Conservation (phyloP, 1,139 yeast genomes). For the Pneumocystis carinii region DNA sequence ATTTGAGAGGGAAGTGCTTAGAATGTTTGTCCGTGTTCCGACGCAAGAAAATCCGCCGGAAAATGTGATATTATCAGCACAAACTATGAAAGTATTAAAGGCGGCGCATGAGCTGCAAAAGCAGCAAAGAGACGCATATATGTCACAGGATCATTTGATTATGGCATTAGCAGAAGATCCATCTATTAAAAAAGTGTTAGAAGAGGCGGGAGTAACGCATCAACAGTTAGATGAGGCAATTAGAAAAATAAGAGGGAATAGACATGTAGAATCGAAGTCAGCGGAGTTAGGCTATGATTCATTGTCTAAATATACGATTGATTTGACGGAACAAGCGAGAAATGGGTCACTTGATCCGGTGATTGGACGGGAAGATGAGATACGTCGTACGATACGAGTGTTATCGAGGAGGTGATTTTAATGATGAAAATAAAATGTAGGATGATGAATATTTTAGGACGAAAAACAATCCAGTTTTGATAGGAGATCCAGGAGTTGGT, state of each 20-base stretch:
- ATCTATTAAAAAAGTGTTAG: slow-evolving; percentile 55
- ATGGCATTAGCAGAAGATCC: slow-evolving; percentile 72
- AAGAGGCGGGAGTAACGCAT: slow-evolving; percentile 52
- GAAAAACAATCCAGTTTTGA: slow-evolving; percentile 86
- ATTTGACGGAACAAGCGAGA: slow-evolving; percentile 82
- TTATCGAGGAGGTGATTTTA: slow-evolving; percentile 55
- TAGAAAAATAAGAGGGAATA: slow-evolving; percentile 74
- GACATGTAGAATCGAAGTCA: slow-evolving; percentile 80
- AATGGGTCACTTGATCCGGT: slow-evolving; percentile 95
- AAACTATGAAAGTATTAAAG: slow-evolving; percentile 53
- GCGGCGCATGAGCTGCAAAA: slow-evolving; percentile 60
- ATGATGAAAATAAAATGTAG: too few relatives aligned
- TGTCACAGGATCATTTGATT: slow-evolving; percentile 88
- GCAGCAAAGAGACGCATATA: slow-evolving; percentile 77
- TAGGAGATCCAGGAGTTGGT: slow-evolving; percentile 99
- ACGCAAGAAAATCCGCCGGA: slow-evolving; percentile 79
- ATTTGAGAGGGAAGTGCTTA: slow-evolving; percentile 67
- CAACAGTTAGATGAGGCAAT: slow-evolving; percentile 70
- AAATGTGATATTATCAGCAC: slow-evolving; percentile 53
- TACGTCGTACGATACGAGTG: slow-evolving; percentile 84
- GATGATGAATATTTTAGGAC: slow-evolving; percentile 26
- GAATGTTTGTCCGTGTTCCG: slow-evolving; percentile 68
- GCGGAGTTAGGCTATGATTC: slow-evolving; percentile 85
- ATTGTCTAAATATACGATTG: slow-evolving; percentile 75
- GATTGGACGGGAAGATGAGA: slow-evolving; percentile 96